phyloP scores from a whole-genome alignment of 2,329 filamentous ascomycete genomes.

The Neofusicoccum ribis region DNA sequence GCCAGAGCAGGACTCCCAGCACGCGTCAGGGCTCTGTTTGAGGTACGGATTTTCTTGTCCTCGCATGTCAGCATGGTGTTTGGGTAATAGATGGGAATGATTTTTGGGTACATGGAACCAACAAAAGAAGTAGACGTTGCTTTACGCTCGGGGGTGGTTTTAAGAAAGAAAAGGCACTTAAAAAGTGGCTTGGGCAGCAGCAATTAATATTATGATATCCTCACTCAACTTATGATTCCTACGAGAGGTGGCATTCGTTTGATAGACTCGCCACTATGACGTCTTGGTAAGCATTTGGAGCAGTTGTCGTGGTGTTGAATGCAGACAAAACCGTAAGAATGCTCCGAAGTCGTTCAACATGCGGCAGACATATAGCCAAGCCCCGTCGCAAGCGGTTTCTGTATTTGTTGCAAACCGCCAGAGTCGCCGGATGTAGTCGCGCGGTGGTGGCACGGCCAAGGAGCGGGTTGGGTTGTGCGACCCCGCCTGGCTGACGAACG shows the following conservation, averaged over 20 bases:
- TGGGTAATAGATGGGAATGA: not conserved
- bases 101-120: not conserved
- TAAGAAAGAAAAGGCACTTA: no score
- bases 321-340: no score
- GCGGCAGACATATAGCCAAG: not conserved
- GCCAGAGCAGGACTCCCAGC: not conserved
- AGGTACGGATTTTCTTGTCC: not conserved
- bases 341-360: not conserved
- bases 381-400: not conserved
- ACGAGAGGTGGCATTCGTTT: no score
- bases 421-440: not conserved
- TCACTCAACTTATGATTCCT: not conserved
- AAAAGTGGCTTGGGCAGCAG: no score
- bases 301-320: no score
- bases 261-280: no score
- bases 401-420: not conserved
- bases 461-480: not conserved
- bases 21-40: not conserved
- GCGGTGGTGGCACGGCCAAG: not conserved
- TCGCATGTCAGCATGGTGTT: not conserved
- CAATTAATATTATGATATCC: not conserved
- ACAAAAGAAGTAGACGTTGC: not conserved
- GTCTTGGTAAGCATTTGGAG: no score
- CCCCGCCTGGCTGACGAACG: slow-evolving; percentile 9
- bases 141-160: not conserved